Conservation (phyloP, 2,329 filamentous ascomycete genomes). For the Aspergillus phoenicis region DNA sequence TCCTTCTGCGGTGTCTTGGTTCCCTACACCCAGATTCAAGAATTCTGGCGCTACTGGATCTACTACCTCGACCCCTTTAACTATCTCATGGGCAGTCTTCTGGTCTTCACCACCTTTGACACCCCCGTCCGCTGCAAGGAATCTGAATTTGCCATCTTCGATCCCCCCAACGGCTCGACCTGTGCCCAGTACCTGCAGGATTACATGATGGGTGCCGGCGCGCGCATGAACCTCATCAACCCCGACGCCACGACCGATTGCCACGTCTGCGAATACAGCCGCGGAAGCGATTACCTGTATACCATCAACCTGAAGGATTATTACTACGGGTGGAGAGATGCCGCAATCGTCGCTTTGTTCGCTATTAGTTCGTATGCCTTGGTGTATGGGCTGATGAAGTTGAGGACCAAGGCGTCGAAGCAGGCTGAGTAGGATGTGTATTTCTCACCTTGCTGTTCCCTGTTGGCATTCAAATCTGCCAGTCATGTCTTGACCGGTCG, state of each 20-base stretch:
- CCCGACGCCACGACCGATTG: slow-evolving; percentile 59
- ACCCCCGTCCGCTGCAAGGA: slow-evolving; percentile 28
- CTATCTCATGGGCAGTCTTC: slow-evolving; percentile 34
- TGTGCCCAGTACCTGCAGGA: slow-evolving; percentile 60
- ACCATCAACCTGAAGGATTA: slow-evolving; percentile 63
- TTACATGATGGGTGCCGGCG: slow-evolving; percentile 54
- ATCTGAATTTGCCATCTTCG: slow-evolving; percentile 30
- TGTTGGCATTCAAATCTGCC: not conserved
- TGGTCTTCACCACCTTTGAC: slow-evolving; percentile 31
- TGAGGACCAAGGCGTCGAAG: slow-evolving; percentile 40
- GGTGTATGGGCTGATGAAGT: slow-evolving; percentile 45
- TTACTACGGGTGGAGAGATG: slow-evolving; percentile 67
- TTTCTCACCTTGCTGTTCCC: not conserved
- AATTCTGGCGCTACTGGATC: slow-evolving; percentile 38
- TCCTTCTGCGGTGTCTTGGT: slow-evolving; percentile 37
- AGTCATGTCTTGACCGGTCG: not conserved
- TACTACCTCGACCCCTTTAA: slow-evolving; percentile 37
- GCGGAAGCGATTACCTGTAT: slow-evolving; percentile 61
- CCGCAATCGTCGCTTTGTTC: slow-evolving; percentile 61
- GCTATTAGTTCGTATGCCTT: slow-evolving; percentile 56
- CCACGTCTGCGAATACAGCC: slow-evolving; percentile 62
- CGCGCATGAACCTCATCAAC: slow-evolving; percentile 59
- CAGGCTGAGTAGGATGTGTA: slow-evolving; percentile 29
- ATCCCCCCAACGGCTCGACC: slow-evolving; percentile 47
- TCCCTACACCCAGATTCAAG: slow-evolving; percentile 33